Conservation (phyloP, 2,329 filamentous ascomycete species). For the Aspergillus thermomutatus region DNA sequence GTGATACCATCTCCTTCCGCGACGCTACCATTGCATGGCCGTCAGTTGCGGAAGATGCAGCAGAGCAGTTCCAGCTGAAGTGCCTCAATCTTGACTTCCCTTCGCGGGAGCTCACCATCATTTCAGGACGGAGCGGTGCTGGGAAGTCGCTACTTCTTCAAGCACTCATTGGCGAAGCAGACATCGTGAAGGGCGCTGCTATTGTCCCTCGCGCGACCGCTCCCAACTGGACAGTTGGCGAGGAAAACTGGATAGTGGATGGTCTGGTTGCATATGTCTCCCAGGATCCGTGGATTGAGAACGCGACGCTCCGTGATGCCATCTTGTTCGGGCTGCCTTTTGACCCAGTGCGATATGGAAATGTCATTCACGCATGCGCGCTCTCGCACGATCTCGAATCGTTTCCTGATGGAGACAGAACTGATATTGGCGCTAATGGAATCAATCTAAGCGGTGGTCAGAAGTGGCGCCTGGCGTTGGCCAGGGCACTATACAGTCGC, state of each 20-base stretch:
- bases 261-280: slow-evolving; percentile 68
- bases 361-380: slow-evolving; percentile 67
- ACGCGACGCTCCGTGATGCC: slow-evolving; percentile 70
- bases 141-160: slow-evolving; percentile 73
- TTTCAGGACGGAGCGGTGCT: slow-evolving; percentile 72
- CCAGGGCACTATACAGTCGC: slow-evolving; percentile 74
- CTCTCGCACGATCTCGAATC: slow-evolving; percentile 70
- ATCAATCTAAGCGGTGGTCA: slow-evolving; percentile 79
- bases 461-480: slow-evolving; percentile 74
- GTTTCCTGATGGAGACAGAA: slow-evolving; percentile 68
- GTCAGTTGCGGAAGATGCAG: slow-evolving; percentile 55
- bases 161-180: slow-evolving; percentile 70
- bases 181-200: slow-evolving; percentile 61
- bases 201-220: slow-evolving; percentile 56
- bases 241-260: slow-evolving; percentile 73
- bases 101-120: slow-evolving; percentile 63
- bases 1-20: slow-evolving; percentile 57
- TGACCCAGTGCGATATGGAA: slow-evolving; percentile 63
- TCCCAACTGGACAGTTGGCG: slow-evolving; percentile 46
- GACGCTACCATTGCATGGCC: slow-evolving; percentile 72
- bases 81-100: slow-evolving; percentile 66
- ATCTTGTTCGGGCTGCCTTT: slow-evolving; percentile 69
- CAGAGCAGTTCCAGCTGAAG: slow-evolving; percentile 61
- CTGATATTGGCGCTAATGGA: slow-evolving; percentile 75
- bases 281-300: slow-evolving; percentile 78